A percentile compares a stretch with the other conserved stretches of the same genome.
phyloP scores from a whole-genome alignment of 345 rosid species.

The Hypericum perforatum region DNA sequence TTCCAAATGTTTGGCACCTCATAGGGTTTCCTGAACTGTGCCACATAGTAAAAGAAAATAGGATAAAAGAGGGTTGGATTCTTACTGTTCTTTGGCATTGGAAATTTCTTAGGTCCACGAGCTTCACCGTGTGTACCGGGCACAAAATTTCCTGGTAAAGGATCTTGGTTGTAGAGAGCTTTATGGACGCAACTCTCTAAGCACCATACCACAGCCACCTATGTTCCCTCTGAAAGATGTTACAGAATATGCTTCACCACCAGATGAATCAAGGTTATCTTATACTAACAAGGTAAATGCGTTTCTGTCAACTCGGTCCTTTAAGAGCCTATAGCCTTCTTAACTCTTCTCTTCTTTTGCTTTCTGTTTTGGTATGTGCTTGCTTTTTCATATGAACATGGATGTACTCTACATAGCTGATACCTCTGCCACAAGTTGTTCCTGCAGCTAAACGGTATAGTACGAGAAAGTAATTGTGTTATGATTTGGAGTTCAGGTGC shows the following conservation, averaged over 20 bases:
- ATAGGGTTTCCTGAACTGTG: too few species aligned
- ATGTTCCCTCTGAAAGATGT: conserved; percentile 9
- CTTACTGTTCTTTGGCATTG: conserved; percentile 6
- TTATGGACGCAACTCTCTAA: conserved; percentile 15
- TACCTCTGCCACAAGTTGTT: background rate
- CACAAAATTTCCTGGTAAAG: conserved; percentile 33
- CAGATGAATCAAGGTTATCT: conserved; percentile 13
- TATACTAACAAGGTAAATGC: conserved; percentile 16
- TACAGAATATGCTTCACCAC: conserved; percentile 9
- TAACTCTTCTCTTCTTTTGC: background rate
- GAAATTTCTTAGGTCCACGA: conserved; percentile 31
- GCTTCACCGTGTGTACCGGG: conserved; percentile 30
- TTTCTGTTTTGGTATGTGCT: background rate
- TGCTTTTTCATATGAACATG: too few species aligned
- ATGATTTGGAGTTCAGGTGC: conserved; percentile 23
- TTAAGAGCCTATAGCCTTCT: too few species aligned
- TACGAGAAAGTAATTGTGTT: background rate
- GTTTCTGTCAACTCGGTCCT: background rate
- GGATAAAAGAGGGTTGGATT: background rate
- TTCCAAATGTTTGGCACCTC: too few species aligned
- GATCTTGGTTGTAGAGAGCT: conserved; percentile 17
- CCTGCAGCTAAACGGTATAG: conserved; percentile 4
- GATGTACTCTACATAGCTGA: background rate
- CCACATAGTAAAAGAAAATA: background rate
- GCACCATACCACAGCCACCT: conserved; percentile 13